Conservation (phyloP, 163 green algal genomes). For the Chloromonas sp. region DNA sequence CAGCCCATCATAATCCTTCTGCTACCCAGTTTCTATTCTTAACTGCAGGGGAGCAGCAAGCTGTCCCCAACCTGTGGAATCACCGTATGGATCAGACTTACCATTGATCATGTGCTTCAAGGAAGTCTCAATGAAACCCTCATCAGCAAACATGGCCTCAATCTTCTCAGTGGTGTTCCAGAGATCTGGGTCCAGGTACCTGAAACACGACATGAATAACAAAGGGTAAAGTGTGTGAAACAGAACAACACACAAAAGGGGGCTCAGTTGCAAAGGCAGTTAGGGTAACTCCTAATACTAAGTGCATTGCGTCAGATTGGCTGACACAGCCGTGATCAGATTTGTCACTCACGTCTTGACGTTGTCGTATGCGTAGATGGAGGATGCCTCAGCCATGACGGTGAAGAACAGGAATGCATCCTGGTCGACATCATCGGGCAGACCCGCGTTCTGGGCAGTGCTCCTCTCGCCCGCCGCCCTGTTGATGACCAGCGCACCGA, state of each 20-base stretch:
- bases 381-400: conserved; percentile 50
- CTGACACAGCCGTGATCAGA: no score
- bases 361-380: conserved; percentile 13
- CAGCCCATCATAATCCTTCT: no score
- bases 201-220: background rate
- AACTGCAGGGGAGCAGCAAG: no score
- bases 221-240: no score
- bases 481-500: conserved; percentile 63
- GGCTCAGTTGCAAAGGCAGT: no score
- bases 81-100: background rate
- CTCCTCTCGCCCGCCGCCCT: background rate
- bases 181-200: background rate
- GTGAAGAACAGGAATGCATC: conserved; percentile 62
- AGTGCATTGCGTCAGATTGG: no score
- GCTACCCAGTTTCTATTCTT: no score
- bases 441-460: background rate
- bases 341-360: conserved; percentile 14
- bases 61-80: no score
- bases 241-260: no score
- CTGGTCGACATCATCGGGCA: conserved; percentile 26
- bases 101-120: conserved; percentile 55
- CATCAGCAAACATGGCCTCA: background rate
- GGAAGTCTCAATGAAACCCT: background rate
- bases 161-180: background rate
- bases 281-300: no score